phyloP scores from a whole-genome alignment of 106 monocot species.

The Hemerocallis citrina region DNA sequence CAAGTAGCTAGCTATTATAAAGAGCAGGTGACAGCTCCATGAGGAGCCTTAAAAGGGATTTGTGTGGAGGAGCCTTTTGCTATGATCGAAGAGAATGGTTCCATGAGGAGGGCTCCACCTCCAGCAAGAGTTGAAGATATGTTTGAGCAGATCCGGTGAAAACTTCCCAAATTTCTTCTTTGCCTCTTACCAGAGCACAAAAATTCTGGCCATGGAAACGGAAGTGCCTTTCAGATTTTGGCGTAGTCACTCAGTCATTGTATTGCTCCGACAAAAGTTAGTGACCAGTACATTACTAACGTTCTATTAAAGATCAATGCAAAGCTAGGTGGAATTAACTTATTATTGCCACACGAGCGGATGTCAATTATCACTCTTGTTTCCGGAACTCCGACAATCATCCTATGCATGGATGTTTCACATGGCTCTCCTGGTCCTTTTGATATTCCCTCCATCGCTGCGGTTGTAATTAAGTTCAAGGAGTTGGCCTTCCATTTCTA shows the following conservation, averaged over 20 bases:
- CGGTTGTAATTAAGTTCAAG: too few species aligned
- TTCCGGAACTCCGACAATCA: slow-evolving; percentile 1
- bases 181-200: slow-evolving; percentile 87
- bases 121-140: slow-evolving; percentile 63
- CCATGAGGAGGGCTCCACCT: slow-evolving; percentile 42
- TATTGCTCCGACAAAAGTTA: slow-evolving; percentile 62
- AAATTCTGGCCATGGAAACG: slow-evolving; percentile 92
- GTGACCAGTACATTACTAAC: slow-evolving; percentile 85
- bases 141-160: slow-evolving; percentile 51
- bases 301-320: slow-evolving; percentile 89
- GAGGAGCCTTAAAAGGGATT: too few species aligned
- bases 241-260: slow-evolving; percentile 90
- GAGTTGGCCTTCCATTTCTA: too few species aligned
- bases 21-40: too few species aligned
- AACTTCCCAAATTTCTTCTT: slow-evolving; percentile 63
- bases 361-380: slow-evolving; percentile 8
- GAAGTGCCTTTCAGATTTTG: slow-evolving; percentile 73
- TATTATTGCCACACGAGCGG: slow-evolving; percentile 47
- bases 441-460: slow-evolving; percentile 62
- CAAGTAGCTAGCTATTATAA: too few species aligned
- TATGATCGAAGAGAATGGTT: slow-evolving; percentile 56
- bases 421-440: slow-evolving; percentile 60
- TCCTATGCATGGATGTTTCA: slow-evolving; percentile 18
- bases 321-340: slow-evolving; percentile 84
- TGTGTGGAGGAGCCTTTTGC: slow-evolving; percentile 61